Evolutionary conservation across 1,139 yeast species (phyloP), one percentile per base, ranked within the genome.

Genomic region (Taphrina betulina): DNA sequence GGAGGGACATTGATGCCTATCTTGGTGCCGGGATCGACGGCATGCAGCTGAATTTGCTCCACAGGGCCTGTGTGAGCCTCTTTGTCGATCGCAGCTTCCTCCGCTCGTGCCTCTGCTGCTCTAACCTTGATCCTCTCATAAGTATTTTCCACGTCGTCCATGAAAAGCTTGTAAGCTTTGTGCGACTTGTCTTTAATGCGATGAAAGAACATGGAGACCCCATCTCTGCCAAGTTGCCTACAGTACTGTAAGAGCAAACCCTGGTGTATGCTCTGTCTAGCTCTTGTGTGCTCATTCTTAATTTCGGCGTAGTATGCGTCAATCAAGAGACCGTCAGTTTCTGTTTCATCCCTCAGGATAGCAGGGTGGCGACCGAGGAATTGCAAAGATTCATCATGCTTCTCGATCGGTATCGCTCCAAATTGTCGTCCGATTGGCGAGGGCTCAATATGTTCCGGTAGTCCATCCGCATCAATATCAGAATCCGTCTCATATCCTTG

Each of bases 281-380:
- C 80, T 12, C 70, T 67, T 3, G 62, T 60, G 0, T 78, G 67
- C 53, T 87, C 76, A 16, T 81, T 83, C 7, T 77, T 80, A 60
- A 90, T 75, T 68, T 89, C 89, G 55, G 77, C 74, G 65, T 92
- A 95, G 68, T 92, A 94, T 0, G 97, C 95, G 23, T 84, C 82
- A 96, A 92, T 90, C 67, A 90, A 75, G 59, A 94, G 78, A 0
- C 95, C 90, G 69, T 94, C 98, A 67, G 90, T 89, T 67, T 92
- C 97, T 60, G 81, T 82, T 63, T 85, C 90, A 2, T 81, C 80
- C 2, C 51, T 42, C 57, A 90, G 80, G 59, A 94, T 85, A 57
- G 77, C 74, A 29, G 87, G 80, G 68, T 89, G 86, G 58, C 71
- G 66, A 62, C 77, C 70, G 63, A 85, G 72, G 67, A 73, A 83